phyloP scores from a whole-genome alignment of 225 moss, liverwort and hornwort genomes.

The Straminergon stramineum region DNA sequence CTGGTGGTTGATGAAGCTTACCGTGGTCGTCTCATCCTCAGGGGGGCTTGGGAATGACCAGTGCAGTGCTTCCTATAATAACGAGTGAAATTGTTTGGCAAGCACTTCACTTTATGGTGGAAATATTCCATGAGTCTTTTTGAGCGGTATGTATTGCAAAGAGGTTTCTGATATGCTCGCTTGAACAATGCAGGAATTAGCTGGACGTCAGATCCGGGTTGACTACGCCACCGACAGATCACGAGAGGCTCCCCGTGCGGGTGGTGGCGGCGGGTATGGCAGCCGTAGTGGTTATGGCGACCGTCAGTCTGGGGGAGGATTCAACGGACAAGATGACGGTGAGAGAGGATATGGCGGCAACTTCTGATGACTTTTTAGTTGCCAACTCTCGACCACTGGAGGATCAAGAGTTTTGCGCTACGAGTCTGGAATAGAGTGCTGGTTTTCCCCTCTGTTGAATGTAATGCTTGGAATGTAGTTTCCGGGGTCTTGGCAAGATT shows the following conservation, averaged over 20 bases:
- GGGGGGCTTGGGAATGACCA: not conserved
- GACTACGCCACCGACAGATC: constrained; percentile 81
- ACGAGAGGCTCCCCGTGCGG: not conserved
- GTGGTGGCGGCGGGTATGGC: constrained; percentile 3
- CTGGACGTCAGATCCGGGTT: constrained; percentile 78
- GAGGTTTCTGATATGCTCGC: not conserved
- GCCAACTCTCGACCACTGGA: not conserved
- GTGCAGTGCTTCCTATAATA: not conserved
- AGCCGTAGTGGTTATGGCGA: constrained; percentile 17
- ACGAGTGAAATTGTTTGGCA: not conserved
- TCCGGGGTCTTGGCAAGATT: not conserved
- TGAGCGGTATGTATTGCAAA: not conserved
- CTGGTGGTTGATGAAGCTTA: not conserved
- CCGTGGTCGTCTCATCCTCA: not conserved
- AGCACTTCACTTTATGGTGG: not conserved
- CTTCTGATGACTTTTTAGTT: not conserved
- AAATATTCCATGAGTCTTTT: not conserved
- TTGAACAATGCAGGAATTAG: constrained; percentile 51
- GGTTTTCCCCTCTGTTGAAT: not conserved
- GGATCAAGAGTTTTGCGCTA: not conserved
- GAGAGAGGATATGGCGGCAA: constrained; percentile 26
- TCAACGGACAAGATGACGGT: constrained; percentile 10
- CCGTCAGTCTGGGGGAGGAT: constrained; percentile 16
- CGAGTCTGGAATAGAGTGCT: not conserved
- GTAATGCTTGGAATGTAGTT: not conserved